These are phyloP conservation scores for Fusarium sp. DNA, from an alignment of 2,329 filamentous ascomycete genomes.

Conservation along the genomic window DNA sequence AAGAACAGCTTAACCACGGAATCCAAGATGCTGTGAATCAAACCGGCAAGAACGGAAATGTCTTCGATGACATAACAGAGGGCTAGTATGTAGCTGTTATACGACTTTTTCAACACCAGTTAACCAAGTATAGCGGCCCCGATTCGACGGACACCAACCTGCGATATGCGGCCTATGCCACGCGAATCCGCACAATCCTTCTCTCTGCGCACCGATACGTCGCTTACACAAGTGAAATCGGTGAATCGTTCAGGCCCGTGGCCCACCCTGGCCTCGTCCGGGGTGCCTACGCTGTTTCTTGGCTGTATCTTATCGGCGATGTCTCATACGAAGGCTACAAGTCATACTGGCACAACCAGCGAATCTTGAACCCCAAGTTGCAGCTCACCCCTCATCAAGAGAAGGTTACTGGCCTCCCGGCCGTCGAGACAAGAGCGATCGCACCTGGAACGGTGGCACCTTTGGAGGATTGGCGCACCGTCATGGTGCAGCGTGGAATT, in stretches of 20 bases:
- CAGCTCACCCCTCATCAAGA: slow-evolving; percentile 63
- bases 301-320: slow-evolving; percentile 92
- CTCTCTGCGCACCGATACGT: slow-evolving; percentile 94
- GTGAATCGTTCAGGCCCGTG: slow-evolving; percentile 93
- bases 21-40: slow-evolving; percentile 69
- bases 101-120: slow-evolving; percentile 7
- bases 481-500: slow-evolving; percentile 89
- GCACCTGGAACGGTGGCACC: slow-evolving; percentile 66
- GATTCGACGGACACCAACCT: slow-evolving; percentile 87
- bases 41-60: slow-evolving; percentile 72
- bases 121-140: slow-evolving; percentile 53
- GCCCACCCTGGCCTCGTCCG: slow-evolving; percentile 86
- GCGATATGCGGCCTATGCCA: slow-evolving; percentile 93
- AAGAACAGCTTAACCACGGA: slow-evolving; percentile 63
- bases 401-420: slow-evolving; percentile 59
- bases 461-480: slow-evolving; percentile 88
- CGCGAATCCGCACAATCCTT: slow-evolving; percentile 86
- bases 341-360: slow-evolving; percentile 88
- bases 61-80: slow-evolving; percentile 81
- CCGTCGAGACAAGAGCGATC: slow-evolving; percentile 45
- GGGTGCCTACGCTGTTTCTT: slow-evolving; percentile 88
- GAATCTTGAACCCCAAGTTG: slow-evolving; percentile 74
- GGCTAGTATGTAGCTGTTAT: slow-evolving; percentile 72
- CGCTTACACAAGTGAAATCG: slow-evolving; percentile 95
- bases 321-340: slow-evolving; percentile 96